Evolutionary conservation across 306 rosid species (phyloP).

Genomic region (Fragaria iinumae): DNA sequence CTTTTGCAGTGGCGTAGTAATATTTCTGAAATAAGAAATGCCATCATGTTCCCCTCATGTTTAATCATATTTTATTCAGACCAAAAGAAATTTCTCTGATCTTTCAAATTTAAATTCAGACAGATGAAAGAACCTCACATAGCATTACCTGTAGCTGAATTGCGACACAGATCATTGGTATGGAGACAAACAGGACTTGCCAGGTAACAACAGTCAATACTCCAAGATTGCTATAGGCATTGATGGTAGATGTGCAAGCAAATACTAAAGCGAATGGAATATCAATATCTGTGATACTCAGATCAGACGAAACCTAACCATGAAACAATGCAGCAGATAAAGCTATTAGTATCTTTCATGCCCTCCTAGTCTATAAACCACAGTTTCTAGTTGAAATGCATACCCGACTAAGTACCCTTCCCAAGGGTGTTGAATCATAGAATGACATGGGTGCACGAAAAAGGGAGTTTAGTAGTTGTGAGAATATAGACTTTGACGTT

Average conservation of each 20-base stretch:
- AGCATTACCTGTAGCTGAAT: slow-evolving; percentile 63
- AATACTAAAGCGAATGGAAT: slow-evolving; percentile 50
- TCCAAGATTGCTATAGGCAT: slow-evolving; percentile 56
- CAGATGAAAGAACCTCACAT: background rate
- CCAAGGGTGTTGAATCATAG: slow-evolving; percentile 93
- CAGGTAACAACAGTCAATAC: slow-evolving; percentile 82
- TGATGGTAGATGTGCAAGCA: slow-evolving; percentile 55
- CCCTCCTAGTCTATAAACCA: slow-evolving; percentile 8
- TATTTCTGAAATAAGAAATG: slow-evolving; percentile 43
- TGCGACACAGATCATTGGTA: slow-evolving; percentile 66
- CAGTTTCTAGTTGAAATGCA: slow-evolving; percentile 20
- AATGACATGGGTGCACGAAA: slow-evolving; percentile 85
- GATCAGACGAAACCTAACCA: slow-evolving; percentile 77
- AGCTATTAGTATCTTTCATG: slow-evolving; percentile 9
- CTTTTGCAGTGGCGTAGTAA: slow-evolving; percentile 74
- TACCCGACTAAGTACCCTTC: slow-evolving; percentile 93
- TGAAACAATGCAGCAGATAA: slow-evolving; percentile 11
- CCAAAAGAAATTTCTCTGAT: background rate
- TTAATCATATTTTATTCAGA: no score
- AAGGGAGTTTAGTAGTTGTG: slow-evolving; percentile 66
- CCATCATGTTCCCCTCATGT: background rate
- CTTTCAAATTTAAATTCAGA: background rate
- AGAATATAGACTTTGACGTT: slow-evolving; percentile 72
- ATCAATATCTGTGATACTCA: slow-evolving; percentile 79
- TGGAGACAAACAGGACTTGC: slow-evolving; percentile 85